A percentile compares a stretch with the other conserved stretches of the same genome.
Conservation (phyloP, 495 filamentous ascomycete species). For the Penicillium tannophilum region DNA sequence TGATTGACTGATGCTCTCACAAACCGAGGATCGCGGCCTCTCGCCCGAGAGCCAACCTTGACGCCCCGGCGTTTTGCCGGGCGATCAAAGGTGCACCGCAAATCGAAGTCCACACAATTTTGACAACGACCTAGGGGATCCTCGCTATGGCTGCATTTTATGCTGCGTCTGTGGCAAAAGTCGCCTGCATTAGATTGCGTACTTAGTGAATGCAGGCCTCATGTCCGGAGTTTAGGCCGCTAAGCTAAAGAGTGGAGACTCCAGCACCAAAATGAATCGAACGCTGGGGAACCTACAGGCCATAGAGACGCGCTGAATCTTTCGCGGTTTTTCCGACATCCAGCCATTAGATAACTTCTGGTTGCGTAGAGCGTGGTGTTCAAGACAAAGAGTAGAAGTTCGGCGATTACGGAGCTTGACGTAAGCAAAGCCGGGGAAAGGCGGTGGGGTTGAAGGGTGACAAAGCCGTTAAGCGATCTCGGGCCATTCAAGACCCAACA, state of each 20-base stretch:
- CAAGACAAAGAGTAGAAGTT: background rate
- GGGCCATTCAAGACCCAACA: too few relatives aligned
- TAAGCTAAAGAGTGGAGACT: slow-evolving; percentile 18
- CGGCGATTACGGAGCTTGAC: background rate
- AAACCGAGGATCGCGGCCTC: slow-evolving; percentile 13
- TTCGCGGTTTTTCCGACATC: slow-evolving; percentile 38
- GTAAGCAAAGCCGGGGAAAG: background rate
- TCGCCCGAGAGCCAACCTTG: slow-evolving; percentile 26
- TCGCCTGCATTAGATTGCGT: slow-evolving; percentile 22
- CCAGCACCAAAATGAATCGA: background rate
- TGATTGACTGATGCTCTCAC: slow-evolving; percentile 8
- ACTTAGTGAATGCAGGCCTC: background rate
- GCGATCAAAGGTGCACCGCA: slow-evolving; percentile 73
- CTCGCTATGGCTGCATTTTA: slow-evolving; percentile 29
- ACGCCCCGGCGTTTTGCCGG: slow-evolving; percentile 68
- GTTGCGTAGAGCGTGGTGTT: background rate
- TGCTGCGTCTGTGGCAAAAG: slow-evolving; percentile 38
- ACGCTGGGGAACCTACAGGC: slow-evolving; percentile 26
- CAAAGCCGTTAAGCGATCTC: too few relatives aligned
- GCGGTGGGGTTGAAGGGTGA: background rate
- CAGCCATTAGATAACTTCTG: slow-evolving; percentile 9
- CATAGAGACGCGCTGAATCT: slow-evolving; percentile 37
- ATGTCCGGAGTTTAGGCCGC: background rate
- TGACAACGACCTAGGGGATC: slow-evolving; percentile 30
- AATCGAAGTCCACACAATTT: slow-evolving; percentile 64